Percentiles rank a stretch among this genome's conserved stretches.
phyloP scores from a whole-genome alignment of 257 asterid genomes.

The Nicotiana knightiana region DNA sequence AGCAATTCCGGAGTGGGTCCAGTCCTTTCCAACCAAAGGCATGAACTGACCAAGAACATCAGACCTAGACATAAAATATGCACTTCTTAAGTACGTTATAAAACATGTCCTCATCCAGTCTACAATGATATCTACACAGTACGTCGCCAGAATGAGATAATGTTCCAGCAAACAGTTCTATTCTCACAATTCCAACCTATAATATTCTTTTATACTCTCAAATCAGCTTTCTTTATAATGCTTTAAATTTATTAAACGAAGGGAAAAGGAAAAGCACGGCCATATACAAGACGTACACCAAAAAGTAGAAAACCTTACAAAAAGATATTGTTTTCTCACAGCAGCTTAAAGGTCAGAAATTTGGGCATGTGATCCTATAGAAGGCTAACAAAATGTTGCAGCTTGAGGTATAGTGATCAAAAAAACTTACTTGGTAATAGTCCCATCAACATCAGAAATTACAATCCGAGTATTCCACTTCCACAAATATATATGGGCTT shows the following conservation, averaged over 20 bases:
- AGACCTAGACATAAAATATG: conserved; percentile 50
- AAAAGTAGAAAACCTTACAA: background rate
- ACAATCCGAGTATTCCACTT: conserved; percentile 96
- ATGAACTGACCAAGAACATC: conserved; percentile 99
- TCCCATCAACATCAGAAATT: conserved; percentile 97
- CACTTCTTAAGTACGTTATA: background rate
- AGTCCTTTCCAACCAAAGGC: conserved; percentile 98
- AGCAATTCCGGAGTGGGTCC: conserved; percentile 98
- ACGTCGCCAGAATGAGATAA: background rate
- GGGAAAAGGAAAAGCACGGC: background rate
- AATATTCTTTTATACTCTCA: background rate
- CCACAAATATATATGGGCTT: conserved; percentile 99
- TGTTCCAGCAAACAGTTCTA: background rate
- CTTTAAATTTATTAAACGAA: background rate
- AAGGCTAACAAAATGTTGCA: background rate
- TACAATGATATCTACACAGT: background rate
- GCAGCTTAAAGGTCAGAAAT: background rate
- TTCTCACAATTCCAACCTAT: background rate
- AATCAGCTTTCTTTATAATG: background rate
- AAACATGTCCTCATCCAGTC: background rate
- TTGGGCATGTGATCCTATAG: background rate
- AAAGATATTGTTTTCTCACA: background rate
- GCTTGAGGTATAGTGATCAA: background rate
- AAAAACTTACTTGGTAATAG: conserved; percentile 82
- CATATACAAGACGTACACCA: background rate